These are phyloP conservation scores for Metschnikowia sp. DNA, from an alignment of 805 yeast genomes.

Conservation along the genomic window DNA sequence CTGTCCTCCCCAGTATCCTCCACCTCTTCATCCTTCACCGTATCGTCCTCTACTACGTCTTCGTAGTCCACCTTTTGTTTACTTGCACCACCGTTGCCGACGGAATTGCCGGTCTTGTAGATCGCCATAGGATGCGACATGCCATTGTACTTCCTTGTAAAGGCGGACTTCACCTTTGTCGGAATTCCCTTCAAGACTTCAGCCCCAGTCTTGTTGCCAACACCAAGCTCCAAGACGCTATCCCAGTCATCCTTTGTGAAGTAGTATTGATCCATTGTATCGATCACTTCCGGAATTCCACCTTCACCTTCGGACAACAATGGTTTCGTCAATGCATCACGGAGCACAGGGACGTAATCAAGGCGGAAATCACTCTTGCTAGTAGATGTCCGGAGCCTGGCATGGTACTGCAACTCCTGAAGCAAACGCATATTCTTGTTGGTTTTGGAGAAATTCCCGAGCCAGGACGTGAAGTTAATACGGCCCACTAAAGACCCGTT, in stretches of 20 bases:
- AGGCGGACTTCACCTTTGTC: constrained; percentile 75
- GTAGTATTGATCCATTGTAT: constrained; percentile 79
- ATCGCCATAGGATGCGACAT: constrained; percentile 81
- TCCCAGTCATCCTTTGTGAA: constrained; percentile 94
- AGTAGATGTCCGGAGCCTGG: constrained; percentile 75
- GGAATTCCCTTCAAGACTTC: constrained; percentile 57
- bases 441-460: constrained; percentile 85
- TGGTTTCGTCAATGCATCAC: constrained; percentile 56
- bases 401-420: constrained; percentile 86
- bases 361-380: constrained; percentile 71
- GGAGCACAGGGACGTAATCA: constrained; percentile 68
- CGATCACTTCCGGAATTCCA: constrained; percentile 64
- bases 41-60: constrained; percentile 65
- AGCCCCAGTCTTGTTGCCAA: constrained; percentile 51
- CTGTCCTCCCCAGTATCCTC: constrained; percentile 39
- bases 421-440: constrained; percentile 74
- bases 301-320: constrained; percentile 52
- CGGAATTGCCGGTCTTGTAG: constrained; percentile 65
- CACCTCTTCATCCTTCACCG: constrained; percentile 42
- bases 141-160: constrained; percentile 81
- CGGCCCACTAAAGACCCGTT: constrained; percentile 70
- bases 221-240: constrained; percentile 73
- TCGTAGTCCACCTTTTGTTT: constrained; percentile 59
- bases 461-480: constrained; percentile 77
- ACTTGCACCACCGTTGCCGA: constrained; percentile 25